phyloP scores from a whole-genome alignment of 2,329 filamentous ascomycete species.

The Penicillium sp. region DNA sequence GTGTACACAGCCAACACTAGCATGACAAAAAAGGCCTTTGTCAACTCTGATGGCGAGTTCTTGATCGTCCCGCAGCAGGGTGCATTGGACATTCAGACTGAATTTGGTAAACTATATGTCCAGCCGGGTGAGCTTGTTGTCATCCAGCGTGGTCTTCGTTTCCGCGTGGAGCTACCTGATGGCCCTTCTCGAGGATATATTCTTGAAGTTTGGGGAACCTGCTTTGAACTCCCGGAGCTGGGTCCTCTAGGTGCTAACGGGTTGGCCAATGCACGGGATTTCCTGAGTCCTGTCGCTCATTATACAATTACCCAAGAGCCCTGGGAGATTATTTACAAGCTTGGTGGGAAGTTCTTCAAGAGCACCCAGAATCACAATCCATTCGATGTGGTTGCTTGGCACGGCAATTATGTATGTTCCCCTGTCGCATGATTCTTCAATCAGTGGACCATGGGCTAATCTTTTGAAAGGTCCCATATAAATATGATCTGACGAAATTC shows the following conservation, averaged over 20 bases:
- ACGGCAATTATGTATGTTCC: constrained; percentile 58
- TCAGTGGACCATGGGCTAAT: background rate
- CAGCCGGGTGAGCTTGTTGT: constrained; percentile 68
- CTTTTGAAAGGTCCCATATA: constrained; percentile 34
- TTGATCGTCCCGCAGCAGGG: constrained; percentile 67
- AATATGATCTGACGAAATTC: constrained; percentile 44
- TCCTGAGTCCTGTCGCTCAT: constrained; percentile 60
- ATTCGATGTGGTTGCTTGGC: constrained; percentile 72
- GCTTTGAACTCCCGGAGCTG: constrained; percentile 66
- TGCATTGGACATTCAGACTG: constrained; percentile 66
- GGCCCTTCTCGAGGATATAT: constrained; percentile 66
- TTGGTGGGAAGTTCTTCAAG: constrained; percentile 61
- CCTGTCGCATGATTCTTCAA: background rate
- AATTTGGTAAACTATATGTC: constrained; percentile 64
- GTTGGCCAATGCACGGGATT: constrained; percentile 66
- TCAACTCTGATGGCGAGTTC: constrained; percentile 65
- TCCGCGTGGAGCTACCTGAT: constrained; percentile 60
- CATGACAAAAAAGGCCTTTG: constrained; percentile 59
- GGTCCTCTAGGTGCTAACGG: constrained; percentile 67
- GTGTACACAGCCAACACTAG: constrained; percentile 57
- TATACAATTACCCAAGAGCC: constrained; percentile 58
- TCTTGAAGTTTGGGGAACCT: constrained; percentile 64
- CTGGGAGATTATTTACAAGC: constrained; percentile 62
- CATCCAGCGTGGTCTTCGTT: constrained; percentile 65
- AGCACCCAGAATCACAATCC: constrained; percentile 65